phyloP scores from a whole-genome alignment of 2,329 filamentous ascomycete species.

The Fusarium goolgardi region DNA sequence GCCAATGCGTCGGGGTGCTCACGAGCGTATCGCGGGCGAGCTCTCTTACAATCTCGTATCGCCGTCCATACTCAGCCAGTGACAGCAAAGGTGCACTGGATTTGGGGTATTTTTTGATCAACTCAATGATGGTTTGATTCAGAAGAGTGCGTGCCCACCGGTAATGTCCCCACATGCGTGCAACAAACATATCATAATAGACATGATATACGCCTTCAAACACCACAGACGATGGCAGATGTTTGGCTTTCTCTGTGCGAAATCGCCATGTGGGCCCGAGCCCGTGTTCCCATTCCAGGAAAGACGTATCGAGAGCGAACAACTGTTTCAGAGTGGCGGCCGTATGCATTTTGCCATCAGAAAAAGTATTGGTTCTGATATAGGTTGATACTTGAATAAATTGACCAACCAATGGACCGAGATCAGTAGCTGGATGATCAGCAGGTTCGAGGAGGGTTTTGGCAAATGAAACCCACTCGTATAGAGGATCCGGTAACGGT shows the following conservation, averaged over 20 bases:
- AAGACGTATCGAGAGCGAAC: conserved; percentile 54
- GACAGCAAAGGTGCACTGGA: conserved; percentile 53
- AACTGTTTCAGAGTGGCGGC: conserved; percentile 54
- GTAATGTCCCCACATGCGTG: conserved; percentile 69
- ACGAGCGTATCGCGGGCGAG: conserved; percentile 59
- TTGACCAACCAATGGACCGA: conserved; percentile 56
- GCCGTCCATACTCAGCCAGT: conserved; percentile 47
- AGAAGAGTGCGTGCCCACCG: conserved; percentile 68
- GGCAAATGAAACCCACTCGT: conserved; percentile 58
- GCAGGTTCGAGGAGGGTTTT: conserved; percentile 50
- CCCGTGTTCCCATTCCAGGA: conserved; percentile 55
- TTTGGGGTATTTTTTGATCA: conserved; percentile 53
- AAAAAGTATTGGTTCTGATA: conserved; percentile 50
- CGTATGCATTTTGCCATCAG: conserved; percentile 54
- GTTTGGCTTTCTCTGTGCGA: conserved; percentile 48
- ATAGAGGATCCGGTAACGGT: conserved; percentile 56
- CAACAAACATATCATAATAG: conserved; percentile 65
- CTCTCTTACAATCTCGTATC: conserved; percentile 52
- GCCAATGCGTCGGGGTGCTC: conserved; percentile 63
- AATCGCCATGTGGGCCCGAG: conserved; percentile 55
- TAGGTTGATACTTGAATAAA: conserved; percentile 56
- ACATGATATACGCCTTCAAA: conserved; percentile 66
- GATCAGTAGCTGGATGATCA: conserved; percentile 56
- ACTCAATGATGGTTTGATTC: conserved; percentile 61
- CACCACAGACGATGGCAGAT: conserved; percentile 56